These are phyloP conservation scores for Penicillium cosmopolitanum DNA, from an alignment of 495 filamentous ascomycete genomes.

Conservation along the genomic window DNA sequence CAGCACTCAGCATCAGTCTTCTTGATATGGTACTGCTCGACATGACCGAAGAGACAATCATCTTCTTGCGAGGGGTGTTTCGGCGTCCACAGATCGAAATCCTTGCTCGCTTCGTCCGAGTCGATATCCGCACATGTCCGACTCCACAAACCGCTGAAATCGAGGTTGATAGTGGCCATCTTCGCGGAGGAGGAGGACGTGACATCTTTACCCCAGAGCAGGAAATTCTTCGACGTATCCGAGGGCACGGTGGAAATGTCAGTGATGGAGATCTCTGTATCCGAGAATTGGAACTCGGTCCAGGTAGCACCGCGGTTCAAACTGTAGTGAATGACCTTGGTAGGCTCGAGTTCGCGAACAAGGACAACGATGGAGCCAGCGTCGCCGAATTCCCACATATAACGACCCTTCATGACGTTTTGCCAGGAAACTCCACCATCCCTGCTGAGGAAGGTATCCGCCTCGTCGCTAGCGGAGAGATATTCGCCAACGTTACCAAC, in stretches of 20 bases:
- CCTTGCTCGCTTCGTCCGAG: constrained; percentile 67
- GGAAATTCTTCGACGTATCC: constrained; percentile 84
- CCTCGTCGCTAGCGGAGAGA: constrained; percentile 56
- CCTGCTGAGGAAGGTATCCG: constrained; percentile 82
- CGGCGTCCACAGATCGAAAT: constrained; percentile 85
- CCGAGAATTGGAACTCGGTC: constrained; percentile 71
- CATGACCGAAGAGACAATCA: constrained; percentile 90
- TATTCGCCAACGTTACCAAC: constrained; percentile 86
- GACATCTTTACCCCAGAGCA: constrained; percentile 76
- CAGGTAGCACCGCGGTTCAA: constrained; percentile 79
- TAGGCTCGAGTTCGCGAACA: constrained; percentile 63
- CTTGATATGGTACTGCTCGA: constrained; percentile 89
- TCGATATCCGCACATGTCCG: constrained; percentile 56
- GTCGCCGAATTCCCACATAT: constrained; percentile 93
- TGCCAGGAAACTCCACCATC: constrained; percentile 92
- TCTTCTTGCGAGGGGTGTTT: constrained; percentile 73
- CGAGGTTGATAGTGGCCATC: constrained; percentile 74
- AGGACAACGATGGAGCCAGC: constrained; percentile 91
- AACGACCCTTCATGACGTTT: constrained; percentile 78
- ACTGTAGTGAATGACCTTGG: constrained; percentile 74
- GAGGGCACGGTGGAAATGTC: constrained; percentile 88
- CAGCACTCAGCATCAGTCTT: constrained; percentile 72
- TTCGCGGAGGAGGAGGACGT: constrained; percentile 43
- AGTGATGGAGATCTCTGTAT: constrained; percentile 66
- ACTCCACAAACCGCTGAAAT: constrained; percentile 80